Conservation (phyloP, 495 filamentous ascomycete genomes). For the Penicillium turbatum region DNA sequence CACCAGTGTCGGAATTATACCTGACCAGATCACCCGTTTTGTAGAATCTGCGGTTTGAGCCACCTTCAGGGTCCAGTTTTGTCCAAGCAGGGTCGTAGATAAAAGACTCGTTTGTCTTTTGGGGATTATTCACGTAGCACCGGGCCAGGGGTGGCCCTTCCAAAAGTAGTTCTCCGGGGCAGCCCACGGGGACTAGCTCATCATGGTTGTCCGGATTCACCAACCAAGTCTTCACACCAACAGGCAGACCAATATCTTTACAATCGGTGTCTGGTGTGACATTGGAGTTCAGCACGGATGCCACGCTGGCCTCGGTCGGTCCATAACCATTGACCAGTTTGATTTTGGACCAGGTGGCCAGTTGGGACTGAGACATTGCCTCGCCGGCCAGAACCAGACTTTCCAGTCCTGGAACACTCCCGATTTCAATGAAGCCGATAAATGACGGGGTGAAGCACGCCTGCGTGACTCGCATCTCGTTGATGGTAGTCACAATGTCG, state of each 20-base stretch:
- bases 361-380: slow-evolving; percentile 48
- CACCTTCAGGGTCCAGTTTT: slow-evolving; percentile 12
- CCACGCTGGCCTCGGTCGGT: slow-evolving; percentile 46
- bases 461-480: slow-evolving; percentile 41
- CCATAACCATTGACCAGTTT: slow-evolving; percentile 59
- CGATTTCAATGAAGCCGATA: slow-evolving; percentile 42
- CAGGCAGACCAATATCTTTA: slow-evolving; percentile 43
- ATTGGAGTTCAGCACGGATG: slow-evolving; percentile 35
- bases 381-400: slow-evolving; percentile 51
- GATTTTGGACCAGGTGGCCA: slow-evolving; percentile 51
- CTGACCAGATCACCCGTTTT: slow-evolving; percentile 64
- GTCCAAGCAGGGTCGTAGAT: slow-evolving; percentile 43
- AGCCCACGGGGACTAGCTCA: slow-evolving; percentile 46
- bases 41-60: slow-evolving; percentile 51
- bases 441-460: slow-evolving; percentile 52
- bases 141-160: slow-evolving; percentile 48
- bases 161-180: slow-evolving; percentile 47
- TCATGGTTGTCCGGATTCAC: slow-evolving; percentile 43
- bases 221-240: slow-evolving; percentile 43
- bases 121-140: slow-evolving; percentile 42
- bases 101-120: slow-evolving; percentile 43
- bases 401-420: slow-evolving; percentile 42
- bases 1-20: slow-evolving; percentile 54
- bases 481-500: slow-evolving; percentile 44
- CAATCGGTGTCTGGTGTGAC: slow-evolving; percentile 34